Evolutionary conservation across 345 rosid genomes (phyloP), one percentile per base, ranked within the genome.

Genomic region (Raphanus sativus): DNA sequence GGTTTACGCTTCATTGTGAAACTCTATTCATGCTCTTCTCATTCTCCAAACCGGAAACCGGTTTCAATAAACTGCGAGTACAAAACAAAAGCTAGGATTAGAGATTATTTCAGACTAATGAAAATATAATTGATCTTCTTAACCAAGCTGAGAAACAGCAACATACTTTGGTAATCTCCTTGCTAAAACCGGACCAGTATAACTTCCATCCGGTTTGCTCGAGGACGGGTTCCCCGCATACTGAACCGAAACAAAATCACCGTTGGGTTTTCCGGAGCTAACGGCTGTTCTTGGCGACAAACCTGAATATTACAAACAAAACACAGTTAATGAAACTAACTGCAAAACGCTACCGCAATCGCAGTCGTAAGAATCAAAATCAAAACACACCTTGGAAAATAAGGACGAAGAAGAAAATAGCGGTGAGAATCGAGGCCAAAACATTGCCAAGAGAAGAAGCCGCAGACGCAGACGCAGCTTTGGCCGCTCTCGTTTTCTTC

Each of bases 401-500:
- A 6, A 92, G 80, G 69, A 92, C 85, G 48, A 89, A 81, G 73
- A 77, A 89, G 73, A 90, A 89, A 25, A 90, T 71, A 68, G 86
- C 16, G 10, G 96, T 90, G 71, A 90, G 77, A 77, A 90, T 79
- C 75, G 85, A 73, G 25, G 95, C 97, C 48, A 90, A 81, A 1
- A 85, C 30, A 63, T 84, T 87, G 75, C 86, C 82, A 24, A 62
- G 80, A 8, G 88, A 86, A 3, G 77, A 80, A 80, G 80, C 80
- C 0, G 83, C 75, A 63, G 97, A 86, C 0, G 83, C 75, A 63
- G 97, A 86, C 32, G 91, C 75, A 32, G 86, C 78, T 75, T 88
- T 90, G 2, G 84, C 83, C 15, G 81, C 88, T 71, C 89, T 88
- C 77, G 80, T 83, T 86, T 90, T 93, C 89, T 88, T 91, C 89